These are phyloP conservation scores for Parasitella parasitica DNA, from an alignment of 371 early-diverging fungal species.

Conservation along the genomic window DNA sequence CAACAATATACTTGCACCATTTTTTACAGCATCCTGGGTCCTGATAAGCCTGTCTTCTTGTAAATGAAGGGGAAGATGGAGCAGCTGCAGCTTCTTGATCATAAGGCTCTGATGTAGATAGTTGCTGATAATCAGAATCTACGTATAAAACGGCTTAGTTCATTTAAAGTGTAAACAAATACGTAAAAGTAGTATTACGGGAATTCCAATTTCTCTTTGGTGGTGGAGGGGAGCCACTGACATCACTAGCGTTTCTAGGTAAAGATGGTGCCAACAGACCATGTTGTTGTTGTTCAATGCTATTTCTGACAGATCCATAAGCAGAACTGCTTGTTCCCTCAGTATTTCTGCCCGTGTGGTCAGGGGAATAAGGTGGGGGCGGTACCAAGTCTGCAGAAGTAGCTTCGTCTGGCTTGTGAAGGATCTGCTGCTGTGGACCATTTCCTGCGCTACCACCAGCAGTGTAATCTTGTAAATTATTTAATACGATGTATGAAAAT, in stretches of 20 bases:
- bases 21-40: slow-evolving; percentile 13
- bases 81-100: neutral
- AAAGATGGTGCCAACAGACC: slow-evolving; percentile 2
- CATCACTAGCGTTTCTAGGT: neutral
- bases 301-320: slow-evolving; percentile 6
- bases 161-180: neutral
- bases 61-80: neutral
- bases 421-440: neutral
- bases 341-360: neutral
- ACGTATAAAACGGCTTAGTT: neutral
- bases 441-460: neutral
- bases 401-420: slow-evolving; percentile 19
- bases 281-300: slow-evolving; percentile 6
- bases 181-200: neutral
- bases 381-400: neutral
- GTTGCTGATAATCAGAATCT: neutral
- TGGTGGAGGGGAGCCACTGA: neutral
- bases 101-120: neutral
- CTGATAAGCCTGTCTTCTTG: neutral
- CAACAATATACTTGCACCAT: slow-evolving; percentile 15
- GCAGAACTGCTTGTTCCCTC: neutral
- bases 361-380: slow-evolving; percentile 18
- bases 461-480: neutral
- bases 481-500: neutral
- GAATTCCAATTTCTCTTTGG: neutral